phyloP scores from a whole-genome alignment of 805 yeast species.

The Trichomonascus vanleenenianus region DNA sequence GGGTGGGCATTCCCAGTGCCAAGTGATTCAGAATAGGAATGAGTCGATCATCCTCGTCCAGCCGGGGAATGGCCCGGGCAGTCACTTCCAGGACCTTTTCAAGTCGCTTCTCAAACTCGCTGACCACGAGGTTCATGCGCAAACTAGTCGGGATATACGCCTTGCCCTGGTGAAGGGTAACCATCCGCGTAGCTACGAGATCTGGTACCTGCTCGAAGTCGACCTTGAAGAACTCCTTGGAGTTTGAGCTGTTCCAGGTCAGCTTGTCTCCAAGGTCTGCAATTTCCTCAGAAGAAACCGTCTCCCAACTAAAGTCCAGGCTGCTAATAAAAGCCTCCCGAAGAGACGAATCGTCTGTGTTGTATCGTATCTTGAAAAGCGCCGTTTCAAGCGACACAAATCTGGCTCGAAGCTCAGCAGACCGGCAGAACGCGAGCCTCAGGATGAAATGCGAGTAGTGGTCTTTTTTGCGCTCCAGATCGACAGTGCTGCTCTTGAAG shows the following conservation, averaged over 20 bases:
- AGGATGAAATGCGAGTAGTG: conserved; percentile 87
- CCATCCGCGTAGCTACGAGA: conserved; percentile 64
- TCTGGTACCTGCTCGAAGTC: conserved; percentile 84
- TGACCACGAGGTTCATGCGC: conserved; percentile 62
- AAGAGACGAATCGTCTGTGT: conserved; percentile 53
- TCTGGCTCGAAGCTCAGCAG: conserved; percentile 69
- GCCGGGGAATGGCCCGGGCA: conserved; percentile 67
- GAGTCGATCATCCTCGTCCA: conserved; percentile 88
- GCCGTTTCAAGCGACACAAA: conserved; percentile 70
- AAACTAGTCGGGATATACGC: conserved; percentile 82
- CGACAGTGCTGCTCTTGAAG: conserved; percentile 24
- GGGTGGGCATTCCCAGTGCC: conserved; percentile 54
- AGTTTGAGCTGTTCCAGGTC: conserved; percentile 33
- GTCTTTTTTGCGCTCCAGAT: conserved; percentile 71
- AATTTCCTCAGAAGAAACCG: conserved; percentile 58
- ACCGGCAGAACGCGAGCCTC: conserved; percentile 80
- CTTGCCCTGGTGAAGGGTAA: conserved; percentile 56
- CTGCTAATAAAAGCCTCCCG: conserved; percentile 61
- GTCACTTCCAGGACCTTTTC: conserved; percentile 51
- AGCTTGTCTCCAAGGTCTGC: conserved; percentile 40
- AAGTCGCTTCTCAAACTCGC: conserved; percentile 56
- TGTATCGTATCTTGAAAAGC: conserved; percentile 68
- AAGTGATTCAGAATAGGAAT: conserved; percentile 77
- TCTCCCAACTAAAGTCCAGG: conserved; percentile 65
- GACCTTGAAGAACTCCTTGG: conserved; percentile 68